Percentiles rank a stretch among this genome's conserved stretches.
Evolutionary conservation across 805 yeast genomes (phyloP).

Genomic region (Nakazawaea siamensis): DNA sequence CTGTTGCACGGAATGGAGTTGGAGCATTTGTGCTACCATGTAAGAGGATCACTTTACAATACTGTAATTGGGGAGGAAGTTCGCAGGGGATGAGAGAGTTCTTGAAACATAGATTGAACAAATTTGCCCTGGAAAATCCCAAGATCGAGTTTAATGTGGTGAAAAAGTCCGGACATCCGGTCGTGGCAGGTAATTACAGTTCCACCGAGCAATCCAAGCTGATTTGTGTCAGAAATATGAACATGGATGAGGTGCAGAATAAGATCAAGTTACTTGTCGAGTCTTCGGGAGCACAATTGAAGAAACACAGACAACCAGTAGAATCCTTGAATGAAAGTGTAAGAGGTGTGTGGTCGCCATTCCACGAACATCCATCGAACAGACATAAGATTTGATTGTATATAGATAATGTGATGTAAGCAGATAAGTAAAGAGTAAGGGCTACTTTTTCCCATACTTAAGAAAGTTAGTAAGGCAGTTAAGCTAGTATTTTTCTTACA

Average conservation of each 20-base stretch:
- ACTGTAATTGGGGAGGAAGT: constrained; percentile 95
- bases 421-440: no score
- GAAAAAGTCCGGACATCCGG: constrained; percentile 79
- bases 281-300: constrained; percentile 56
- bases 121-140: constrained; percentile 53
- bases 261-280: constrained; percentile 59
- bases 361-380: constrained; percentile 55
- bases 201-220: constrained; percentile 36
- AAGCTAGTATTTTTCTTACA: no score
- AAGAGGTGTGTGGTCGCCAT: constrained; percentile 97
- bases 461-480: no score
- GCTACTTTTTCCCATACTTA: no score
- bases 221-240: constrained; percentile 73
- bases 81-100: constrained; percentile 74
- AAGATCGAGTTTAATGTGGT: constrained; percentile 64
- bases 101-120: constrained; percentile 41
- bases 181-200: constrained; percentile 50
- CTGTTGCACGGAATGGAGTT: constrained; percentile 67
- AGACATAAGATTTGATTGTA: constrained; percentile 43
- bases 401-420: no score
- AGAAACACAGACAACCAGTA: constrained; percentile 69
- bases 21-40: constrained; percentile 74
- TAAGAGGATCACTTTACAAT: constrained; percentile 64
- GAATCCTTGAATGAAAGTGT: constrained; percentile 73
- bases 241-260: constrained; percentile 49